Evolutionary conservation across 805 yeast species (phyloP).

Genomic region (Ogataea zsoltii): DNA sequence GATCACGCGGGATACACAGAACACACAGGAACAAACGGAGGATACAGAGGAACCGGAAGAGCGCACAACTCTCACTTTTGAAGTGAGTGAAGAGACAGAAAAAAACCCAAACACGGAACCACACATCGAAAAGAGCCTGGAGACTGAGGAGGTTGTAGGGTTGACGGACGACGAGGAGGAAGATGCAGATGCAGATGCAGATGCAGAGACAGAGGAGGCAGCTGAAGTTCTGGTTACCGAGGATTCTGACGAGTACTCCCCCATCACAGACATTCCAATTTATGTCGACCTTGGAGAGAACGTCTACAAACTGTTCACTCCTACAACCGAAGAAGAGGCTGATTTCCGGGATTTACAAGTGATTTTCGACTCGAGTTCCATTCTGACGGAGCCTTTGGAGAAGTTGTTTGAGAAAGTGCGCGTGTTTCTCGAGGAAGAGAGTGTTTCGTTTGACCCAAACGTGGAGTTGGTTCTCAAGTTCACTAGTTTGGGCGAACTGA

Average conservation of each 20-base stretch:
- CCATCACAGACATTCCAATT: constrained; percentile 21
- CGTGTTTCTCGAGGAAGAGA: constrained; percentile 7
- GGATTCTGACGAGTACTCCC: background rate
- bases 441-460: constrained; percentile 8
- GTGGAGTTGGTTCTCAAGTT: constrained; percentile 21
- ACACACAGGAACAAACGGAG: background rate
- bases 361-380: constrained; percentile 19
- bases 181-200: constrained; percentile 3
- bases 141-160: constrained; percentile 13
- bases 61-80: too few species aligned
- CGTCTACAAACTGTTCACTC: constrained; percentile 27
- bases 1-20: background rate
- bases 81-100: too few species aligned
- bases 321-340: constrained; percentile 24
- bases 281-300: constrained; percentile 31
- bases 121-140: constrained; percentile 3
- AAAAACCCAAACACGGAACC: background rate
- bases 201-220: constrained; percentile 6
- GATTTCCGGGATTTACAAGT: constrained; percentile 25
- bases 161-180: constrained; percentile 10
- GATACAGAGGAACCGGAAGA: background rate
- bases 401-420: constrained; percentile 14
- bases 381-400: constrained; percentile 11
- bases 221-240: background rate
- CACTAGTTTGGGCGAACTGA: constrained; percentile 23